Evolutionary conservation across 129 eudicot genomes (phyloP), one percentile per base, ranked within the genome.

Genomic region (Dittrichia graveolens): DNA sequence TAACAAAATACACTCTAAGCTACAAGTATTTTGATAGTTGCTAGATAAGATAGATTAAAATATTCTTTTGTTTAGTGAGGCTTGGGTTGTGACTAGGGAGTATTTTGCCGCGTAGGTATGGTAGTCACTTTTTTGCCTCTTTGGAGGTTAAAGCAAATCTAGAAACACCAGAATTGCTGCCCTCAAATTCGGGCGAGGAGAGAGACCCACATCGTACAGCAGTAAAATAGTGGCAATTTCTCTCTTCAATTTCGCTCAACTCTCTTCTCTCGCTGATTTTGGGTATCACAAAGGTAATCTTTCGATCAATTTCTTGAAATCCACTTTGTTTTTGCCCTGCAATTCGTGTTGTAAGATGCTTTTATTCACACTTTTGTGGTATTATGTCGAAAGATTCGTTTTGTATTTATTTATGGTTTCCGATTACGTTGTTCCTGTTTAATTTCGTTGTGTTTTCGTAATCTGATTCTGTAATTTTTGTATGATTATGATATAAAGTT

Each of bases 51-150:
- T 24, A 24, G 31, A 24, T 24, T 24, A 24, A 24, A 24, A 24
- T 2, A 24, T 24, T 24, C 31, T 24, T 24, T 9, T 34, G 58
- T n/a, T n/a, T n/a, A n/a, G n/a, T n/a, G n/a, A n/a, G n/a, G n/a
- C n/a, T n/a, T n/a, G 61, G 71, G 6, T 50, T 16, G 69, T 3
- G 59, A 31, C 35, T 34, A 34, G 8, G 52, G 31, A 16, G 60
- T 56, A 58, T 76, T 76, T 76, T 76, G 80, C 75, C 80, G 80
- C 75, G 80, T 67, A 49, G 75, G 74, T 57, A 74, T 63, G 19
- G 38, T 37, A 46, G 13, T 42, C 64, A 77, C 76, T 14, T 68
- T 73, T 60, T 47, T 45, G 59, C 77, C 12, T 39, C 69, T 67
- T 58, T 68, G 69, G 69, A 56, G 69, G 54, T 58, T 76, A 67